Evolutionary conservation across 225 moss, liverwort and hornwort species (phyloP), one percentile per base, ranked within the genome.

Genomic region (Antitrichia curtipendula): DNA sequence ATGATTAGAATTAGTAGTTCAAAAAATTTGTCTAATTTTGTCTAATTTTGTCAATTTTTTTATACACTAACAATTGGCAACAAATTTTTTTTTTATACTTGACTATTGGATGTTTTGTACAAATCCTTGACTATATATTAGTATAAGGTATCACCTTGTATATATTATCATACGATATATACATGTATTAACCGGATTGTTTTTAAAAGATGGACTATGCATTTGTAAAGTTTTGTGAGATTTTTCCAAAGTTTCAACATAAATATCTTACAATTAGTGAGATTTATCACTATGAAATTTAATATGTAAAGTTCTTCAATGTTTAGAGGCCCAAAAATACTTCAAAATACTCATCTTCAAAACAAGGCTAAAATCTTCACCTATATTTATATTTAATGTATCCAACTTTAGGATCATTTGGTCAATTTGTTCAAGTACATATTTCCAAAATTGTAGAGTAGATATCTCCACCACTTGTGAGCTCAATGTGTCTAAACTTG

Each of bases 371-470:
- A 40, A 68, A 23, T 68, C 23, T 38, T 68, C 13, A 38, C 38
- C 2, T 38, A 7, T 12, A n/a, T 23, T 38, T 18, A 63, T 34
- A 21, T n/a, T 12, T n/a, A 7, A 14, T 0, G 0, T 14, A 25
- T 40, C 0, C 16, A 71, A 43, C 0, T 23, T 0, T 6, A 16
- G 6, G 17, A 8, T 5, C 16, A 28, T 45, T 45, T 1, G 8
- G 2, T 43, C 5, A 27, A 27, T 1, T 72, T 72, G 18, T 45
- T 72, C 29, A 45, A 25, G 1, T 16, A 29, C 45, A 45, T 45
- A 17, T 6, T 45, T 0, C 10, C 4, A 0, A 72, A 72, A 6
- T 47, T 73, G 16, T 29, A 11, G 4, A 27, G 45, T 28, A 0
- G 45, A 72, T 43, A 17, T 29, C 2, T 2, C 6, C 3, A 29